Evolutionary conservation across 345 rosid genomes (phyloP), one percentile per base, ranked within the genome.

Genomic region (Eucalyptus curtisii): DNA sequence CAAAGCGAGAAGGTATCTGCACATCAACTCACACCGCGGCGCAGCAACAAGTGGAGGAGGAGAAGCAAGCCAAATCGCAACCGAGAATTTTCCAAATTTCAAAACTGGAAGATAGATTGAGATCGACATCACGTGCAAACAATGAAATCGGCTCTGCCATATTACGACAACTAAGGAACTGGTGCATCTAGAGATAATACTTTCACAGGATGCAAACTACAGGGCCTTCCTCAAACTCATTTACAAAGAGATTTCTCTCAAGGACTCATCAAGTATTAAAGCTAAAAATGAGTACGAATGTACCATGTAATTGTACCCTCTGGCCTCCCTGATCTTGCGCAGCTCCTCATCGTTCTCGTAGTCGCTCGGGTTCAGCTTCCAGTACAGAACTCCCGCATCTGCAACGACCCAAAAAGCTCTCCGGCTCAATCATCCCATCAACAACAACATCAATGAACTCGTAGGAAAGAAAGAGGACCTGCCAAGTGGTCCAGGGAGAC

Each of bases 291-390:
- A 57, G 44, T 33, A 37, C 30, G 12, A 85, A 47, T 66, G 25
- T 93, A 96, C 99, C 99, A 94, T 94, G 96, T 96, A 97, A 92
- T 91, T 94, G 89, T 96, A 97, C 20, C 99, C 99, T 91, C 99
- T 94, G 27, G 90, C 93, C 91, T 93, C 95, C 89, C 99, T 92
- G 64, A 97, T 95, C 90, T 93, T 94, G 89, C 66, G 50, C 90
- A 95, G 92, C 55, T 95, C 95, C 31, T 90, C 90, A 90, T 96
- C 98, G 64, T 95, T 94, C 93, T 97, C 99, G n/a, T 94, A 95
- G 90, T 93, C 91, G 40, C 91, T 88, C 6, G 96, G 98, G 86
- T 95, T 96, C 95, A 96, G 90, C 45, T 93, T 92, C 99, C 99
- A 97, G 89, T 93, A 95, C 76, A 97, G 85, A 85, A 96, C 95